Percentiles rank a stretch among this genome's conserved stretches.
These are phyloP conservation scores for Eragrostis curvula DNA, from an alignment of 176 grass and related monocot genomes.

Conservation along the genomic window DNA sequence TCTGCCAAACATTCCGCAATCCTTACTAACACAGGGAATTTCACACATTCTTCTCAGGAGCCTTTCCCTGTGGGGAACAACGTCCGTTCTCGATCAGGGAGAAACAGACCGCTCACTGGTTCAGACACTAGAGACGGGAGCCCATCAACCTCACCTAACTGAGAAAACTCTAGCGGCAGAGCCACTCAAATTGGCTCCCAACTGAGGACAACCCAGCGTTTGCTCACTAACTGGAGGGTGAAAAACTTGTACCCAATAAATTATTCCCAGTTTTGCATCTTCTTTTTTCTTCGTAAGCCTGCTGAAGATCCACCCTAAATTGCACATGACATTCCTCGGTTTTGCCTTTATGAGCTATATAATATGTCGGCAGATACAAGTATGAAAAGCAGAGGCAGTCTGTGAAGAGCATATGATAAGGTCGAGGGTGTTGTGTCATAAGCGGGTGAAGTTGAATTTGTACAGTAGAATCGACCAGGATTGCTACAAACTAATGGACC, in stretches of 20 bases:
- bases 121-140: slow-evolving; percentile 43
- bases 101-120: slow-evolving; percentile 43
- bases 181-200: slow-evolving; percentile 4
- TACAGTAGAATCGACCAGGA: slow-evolving; percentile 39
- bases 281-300: slow-evolving; percentile 24
- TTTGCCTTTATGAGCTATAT: neutral
- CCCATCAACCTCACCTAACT: slow-evolving; percentile 38
- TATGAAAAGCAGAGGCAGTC: neutral
- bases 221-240: slow-evolving; percentile 31
- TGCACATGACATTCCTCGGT: neutral
- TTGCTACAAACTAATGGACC: neutral
- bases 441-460: neutral
- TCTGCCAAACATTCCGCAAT: neutral
- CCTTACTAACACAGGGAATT: neutral
- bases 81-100: slow-evolving; percentile 51
- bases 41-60: slow-evolving; percentile 46
- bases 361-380: neutral
- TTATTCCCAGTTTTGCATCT: slow-evolving; percentile 39
- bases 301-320: slow-evolving; percentile 24
- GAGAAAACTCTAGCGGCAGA: slow-evolving; percentile 27
- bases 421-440: neutral
- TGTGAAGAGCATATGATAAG: neutral
- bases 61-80: slow-evolving; percentile 74
- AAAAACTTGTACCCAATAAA: slow-evolving; percentile 39
- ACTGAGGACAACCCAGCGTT: slow-evolving; percentile 20